Percentiles rank a stretch among this genome's conserved stretches.
Evolutionary conservation across 192 early-diverging fungal species (phyloP).

Genomic region (Dissophora ornata): DNA sequence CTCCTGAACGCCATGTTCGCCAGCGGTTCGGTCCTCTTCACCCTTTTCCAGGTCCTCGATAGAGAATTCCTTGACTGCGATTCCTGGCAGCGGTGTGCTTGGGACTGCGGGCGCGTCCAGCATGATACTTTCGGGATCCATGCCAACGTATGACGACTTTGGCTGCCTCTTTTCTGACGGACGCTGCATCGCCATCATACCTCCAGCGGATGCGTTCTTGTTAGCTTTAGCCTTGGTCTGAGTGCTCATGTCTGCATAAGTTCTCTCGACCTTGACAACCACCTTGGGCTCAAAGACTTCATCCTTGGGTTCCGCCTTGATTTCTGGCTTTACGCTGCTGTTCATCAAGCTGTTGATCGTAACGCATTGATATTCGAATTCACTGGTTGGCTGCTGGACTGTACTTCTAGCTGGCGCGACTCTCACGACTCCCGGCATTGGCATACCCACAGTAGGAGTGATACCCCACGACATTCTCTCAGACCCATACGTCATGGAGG

Average conservation of each 20-base stretch:
- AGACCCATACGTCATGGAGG: constrained; percentile 13
- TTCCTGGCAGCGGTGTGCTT: constrained; percentile 23
- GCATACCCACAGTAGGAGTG: not conserved
- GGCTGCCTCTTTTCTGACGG: constrained; percentile 12
- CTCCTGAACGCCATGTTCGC: too few relatives aligned
- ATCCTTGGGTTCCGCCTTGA: constrained; percentile 40
- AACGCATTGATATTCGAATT: constrained; percentile 1
- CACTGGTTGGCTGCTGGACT: constrained; percentile 16
- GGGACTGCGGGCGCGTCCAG: constrained; percentile 38
- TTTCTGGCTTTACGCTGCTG: not conserved
- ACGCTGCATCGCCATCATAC: constrained; percentile 34
- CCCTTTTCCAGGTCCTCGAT: not conserved
- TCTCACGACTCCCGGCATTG: constrained; percentile 28
- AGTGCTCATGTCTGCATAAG: constrained; percentile 45
- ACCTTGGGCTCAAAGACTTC: constrained; percentile 30
- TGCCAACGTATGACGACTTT: constrained; percentile 20
- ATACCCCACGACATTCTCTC: constrained; percentile 23
- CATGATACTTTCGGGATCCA: constrained; percentile 25
- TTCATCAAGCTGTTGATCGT: constrained; percentile 4
- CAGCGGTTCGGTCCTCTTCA: not conserved
- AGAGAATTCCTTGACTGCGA: constrained; percentile 2
- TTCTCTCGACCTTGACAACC: constrained; percentile 32
- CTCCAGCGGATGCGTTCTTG: too few relatives aligned
- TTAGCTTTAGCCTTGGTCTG: constrained; percentile 48
- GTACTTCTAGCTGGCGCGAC: not conserved